phyloP scores from a whole-genome alignment of 495 filamentous ascomycete species.

The Penicillium tannophilum region DNA sequence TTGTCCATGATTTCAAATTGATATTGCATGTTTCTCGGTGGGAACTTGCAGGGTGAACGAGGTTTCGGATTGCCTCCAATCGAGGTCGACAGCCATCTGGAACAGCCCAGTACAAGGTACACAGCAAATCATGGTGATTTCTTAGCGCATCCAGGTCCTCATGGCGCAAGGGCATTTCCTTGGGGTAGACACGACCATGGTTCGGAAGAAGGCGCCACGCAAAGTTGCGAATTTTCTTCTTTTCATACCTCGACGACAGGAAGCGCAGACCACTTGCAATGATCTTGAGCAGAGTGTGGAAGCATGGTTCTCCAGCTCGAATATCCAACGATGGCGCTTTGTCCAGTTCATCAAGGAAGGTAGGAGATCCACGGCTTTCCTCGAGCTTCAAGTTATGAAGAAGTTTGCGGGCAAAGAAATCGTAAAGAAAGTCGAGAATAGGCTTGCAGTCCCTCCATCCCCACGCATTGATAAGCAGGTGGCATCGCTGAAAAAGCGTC shows the following conservation, averaged over 20 bases:
- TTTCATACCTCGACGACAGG: slow-evolving; percentile 57
- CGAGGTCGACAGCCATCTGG: slow-evolving; percentile 71
- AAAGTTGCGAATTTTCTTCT: slow-evolving; percentile 75
- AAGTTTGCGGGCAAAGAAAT: slow-evolving; percentile 81
- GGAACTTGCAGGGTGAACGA: slow-evolving; percentile 77
- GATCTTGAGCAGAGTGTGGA: slow-evolving; percentile 90
- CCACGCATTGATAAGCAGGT: slow-evolving; percentile 78
- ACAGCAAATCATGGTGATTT: slow-evolving; percentile 93
- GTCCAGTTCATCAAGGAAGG: slow-evolving; percentile 76
- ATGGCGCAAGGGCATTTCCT: slow-evolving; percentile 72
- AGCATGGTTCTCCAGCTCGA: slow-evolving; percentile 75
- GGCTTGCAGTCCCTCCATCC: slow-evolving; percentile 80
- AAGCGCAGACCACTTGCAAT: slow-evolving; percentile 69
- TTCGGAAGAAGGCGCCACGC: slow-evolving; percentile 84
- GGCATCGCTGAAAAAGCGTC: slow-evolving; percentile 71
- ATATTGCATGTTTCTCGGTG: slow-evolving; percentile 86
- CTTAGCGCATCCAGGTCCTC: slow-evolving; percentile 82
- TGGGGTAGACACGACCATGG: slow-evolving; percentile 82
- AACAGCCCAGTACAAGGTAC: slow-evolving; percentile 84
- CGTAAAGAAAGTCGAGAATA: slow-evolving; percentile 80
- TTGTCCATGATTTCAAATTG: slow-evolving; percentile 78
- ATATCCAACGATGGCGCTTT: slow-evolving; percentile 60
- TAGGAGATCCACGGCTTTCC: slow-evolving; percentile 71
- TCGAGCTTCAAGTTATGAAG: slow-evolving; percentile 78
- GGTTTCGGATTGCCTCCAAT: slow-evolving; percentile 68